phyloP scores from a whole-genome alignment of 768 basidiomycete species.

The Lepiota brunneoincarnata region DNA sequence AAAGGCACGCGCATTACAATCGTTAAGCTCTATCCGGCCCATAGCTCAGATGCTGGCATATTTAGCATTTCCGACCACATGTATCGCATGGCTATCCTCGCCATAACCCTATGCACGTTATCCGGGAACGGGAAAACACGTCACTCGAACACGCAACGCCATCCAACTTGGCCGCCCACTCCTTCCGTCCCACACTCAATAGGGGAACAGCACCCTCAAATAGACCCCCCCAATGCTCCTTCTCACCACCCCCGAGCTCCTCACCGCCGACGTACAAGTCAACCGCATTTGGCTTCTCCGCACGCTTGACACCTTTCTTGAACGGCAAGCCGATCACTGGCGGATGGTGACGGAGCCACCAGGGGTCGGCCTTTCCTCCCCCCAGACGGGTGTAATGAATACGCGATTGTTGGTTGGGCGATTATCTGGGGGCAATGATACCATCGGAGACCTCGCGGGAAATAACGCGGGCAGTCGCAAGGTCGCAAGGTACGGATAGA shows the following conservation, averaged over 20 bases:
- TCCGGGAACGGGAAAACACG: conserved; percentile 99
- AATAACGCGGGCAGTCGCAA: conserved; percentile 94
- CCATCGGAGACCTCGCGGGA: conserved; percentile 99
- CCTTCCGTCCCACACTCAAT: conserved; percentile 66
- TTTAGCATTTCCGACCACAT: conserved; percentile 91
- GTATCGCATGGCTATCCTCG: conserved; percentile 95
- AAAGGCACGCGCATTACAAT: conserved; percentile 47
- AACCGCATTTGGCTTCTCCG: conserved; percentile 98
- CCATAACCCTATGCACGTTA: conserved; percentile 95
- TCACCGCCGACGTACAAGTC: conserved; percentile 94
- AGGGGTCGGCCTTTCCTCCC: conserved; percentile 96
- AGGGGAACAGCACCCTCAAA: conserved; percentile 73
- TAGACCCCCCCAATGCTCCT: conserved; percentile 84
- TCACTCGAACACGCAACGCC: conserved; percentile 94
- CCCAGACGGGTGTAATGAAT: conserved; percentile 99
- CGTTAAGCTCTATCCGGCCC: neutral
- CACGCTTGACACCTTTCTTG: conserved; percentile 96
- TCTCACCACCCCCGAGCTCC: conserved; percentile 84
- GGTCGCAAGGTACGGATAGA: conserved; percentile 87
- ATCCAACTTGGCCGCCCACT: conserved; percentile 72
- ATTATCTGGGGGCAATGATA: conserved; percentile 94
- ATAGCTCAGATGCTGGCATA: neutral
- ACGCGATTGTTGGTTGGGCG: conserved; percentile 89
- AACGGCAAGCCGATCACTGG: conserved; percentile 90
- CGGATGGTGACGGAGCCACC: conserved; percentile 98